A percentile compares a stretch with the other conserved stretches of the same genome.
phyloP scores from a whole-genome alignment of 352 stramenopile species.

The Globisporangium iwayamae region DNA sequence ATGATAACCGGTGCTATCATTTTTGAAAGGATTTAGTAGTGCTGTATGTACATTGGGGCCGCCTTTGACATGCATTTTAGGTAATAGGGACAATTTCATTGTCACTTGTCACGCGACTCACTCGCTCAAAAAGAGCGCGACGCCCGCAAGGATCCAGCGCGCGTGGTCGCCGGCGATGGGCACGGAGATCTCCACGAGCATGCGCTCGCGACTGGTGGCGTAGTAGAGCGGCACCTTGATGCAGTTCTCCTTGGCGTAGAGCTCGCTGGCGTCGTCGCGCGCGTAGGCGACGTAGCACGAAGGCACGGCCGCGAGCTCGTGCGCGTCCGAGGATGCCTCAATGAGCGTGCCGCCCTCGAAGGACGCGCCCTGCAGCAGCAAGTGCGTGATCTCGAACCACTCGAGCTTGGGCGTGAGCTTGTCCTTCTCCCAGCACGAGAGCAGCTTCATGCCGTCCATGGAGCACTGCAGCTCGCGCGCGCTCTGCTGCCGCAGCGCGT shows the following conservation, averaged over 20 bases:
- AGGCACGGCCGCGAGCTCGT: constrained; percentile 78
- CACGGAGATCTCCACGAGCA: constrained; percentile 82
- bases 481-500: constrained; percentile 91
- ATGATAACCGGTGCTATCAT: too few species aligned
- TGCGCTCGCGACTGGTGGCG: constrained; percentile 58
- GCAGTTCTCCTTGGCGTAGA: constrained; percentile 69
- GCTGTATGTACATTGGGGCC: too few species aligned
- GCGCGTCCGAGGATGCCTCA: constrained; percentile 76
- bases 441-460: constrained; percentile 90
- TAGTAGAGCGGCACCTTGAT: constrained; percentile 85
- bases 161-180: constrained; percentile 69
- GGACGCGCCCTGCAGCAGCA: constrained; percentile 86
- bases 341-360: constrained; percentile 79
- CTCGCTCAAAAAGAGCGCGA: constrained; percentile 82
- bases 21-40: too few species aligned
- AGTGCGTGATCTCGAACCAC: constrained; percentile 77
- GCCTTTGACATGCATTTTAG: too few species aligned
- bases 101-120: constrained; percentile 17
- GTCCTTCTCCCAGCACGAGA: constrained; percentile 88
- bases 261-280: constrained; percentile 67
- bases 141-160: constrained; percentile 76
- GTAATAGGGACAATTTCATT: too few species aligned
- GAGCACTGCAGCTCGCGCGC: constrained; percentile 77
- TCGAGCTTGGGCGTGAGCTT: constrained; percentile 44
- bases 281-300: constrained; percentile 82